Evolutionary conservation across 352 stramenopile genomes (phyloP).

Genomic region (Globisporangium yorkense): DNA sequence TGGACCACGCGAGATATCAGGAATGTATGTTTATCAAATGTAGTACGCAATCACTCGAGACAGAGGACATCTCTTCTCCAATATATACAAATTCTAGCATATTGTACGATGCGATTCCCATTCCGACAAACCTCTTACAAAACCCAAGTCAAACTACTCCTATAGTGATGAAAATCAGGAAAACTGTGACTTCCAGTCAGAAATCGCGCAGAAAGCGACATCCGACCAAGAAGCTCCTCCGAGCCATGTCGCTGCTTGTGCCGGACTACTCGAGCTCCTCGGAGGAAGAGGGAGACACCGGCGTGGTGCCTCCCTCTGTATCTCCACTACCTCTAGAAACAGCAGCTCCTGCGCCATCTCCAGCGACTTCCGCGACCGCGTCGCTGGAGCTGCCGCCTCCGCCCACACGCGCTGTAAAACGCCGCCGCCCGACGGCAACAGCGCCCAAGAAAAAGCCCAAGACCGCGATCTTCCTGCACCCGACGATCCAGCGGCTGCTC

Average conservation of each 20-base stretch:
- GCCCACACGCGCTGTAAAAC: constrained; percentile 9
- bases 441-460: constrained; percentile 30
- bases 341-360: not conserved
- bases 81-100: too few relatives aligned
- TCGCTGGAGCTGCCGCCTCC: not conserved
- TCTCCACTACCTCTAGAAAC: not conserved
- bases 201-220: not conserved
- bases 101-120: too few relatives aligned
- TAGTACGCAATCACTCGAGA: not conserved
- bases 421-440: constrained; percentile 20
- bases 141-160: too few relatives aligned
- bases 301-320: not conserved
- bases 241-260: constrained; percentile 40
- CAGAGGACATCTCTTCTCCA: too few relatives aligned
- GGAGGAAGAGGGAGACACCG: not conserved
- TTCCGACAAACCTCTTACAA: too few relatives aligned
- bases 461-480: constrained; percentile 40
- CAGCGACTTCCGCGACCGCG: not conserved
- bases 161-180: not conserved
- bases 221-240: not conserved
- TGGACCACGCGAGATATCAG: too few relatives aligned
- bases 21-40: too few relatives aligned
- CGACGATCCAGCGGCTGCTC: constrained; percentile 50
- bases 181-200: not conserved
- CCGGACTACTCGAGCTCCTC: constrained; percentile 57